These are phyloP conservation scores for Drechslerella coelobrocha DNA, from an alignment of 2,329 filamentous ascomycete genomes.

Conservation along the genomic window DNA sequence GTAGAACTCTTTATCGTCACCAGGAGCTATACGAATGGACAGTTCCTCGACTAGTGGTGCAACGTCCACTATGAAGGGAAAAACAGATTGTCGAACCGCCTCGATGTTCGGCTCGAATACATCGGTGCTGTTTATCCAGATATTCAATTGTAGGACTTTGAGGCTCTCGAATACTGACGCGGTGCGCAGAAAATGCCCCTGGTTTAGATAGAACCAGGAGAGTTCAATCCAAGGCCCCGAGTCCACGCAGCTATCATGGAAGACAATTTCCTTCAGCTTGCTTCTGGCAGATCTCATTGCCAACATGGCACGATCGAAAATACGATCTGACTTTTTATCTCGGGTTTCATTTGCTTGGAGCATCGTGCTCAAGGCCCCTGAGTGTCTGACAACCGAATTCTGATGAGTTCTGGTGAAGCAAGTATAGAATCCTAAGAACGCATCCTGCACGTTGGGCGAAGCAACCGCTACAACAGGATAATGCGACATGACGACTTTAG, in stretches of 20 bases:
- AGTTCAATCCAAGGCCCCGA: background rate
- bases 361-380: too few species aligned
- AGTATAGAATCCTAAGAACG: background rate
- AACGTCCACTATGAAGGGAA: background rate
- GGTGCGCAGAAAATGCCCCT: background rate
- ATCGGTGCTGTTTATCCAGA: background rate
- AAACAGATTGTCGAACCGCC: background rate
- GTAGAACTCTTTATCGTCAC: too few species aligned
- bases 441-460: background rate
- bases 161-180: background rate
- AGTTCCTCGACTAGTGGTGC: background rate
- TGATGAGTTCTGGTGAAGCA: background rate
- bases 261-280: slow-evolving; percentile 6
- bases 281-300: background rate
- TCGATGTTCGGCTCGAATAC: background rate
- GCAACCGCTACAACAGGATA: background rate
- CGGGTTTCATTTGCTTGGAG: too few species aligned
- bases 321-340: too few species aligned
- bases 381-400: too few species aligned
- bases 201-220: background rate
- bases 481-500: slow-evolving; percentile 2
- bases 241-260: background rate
- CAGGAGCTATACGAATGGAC: too few species aligned
- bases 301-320: background rate
- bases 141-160: background rate